phyloP scores from a whole-genome alignment of 345 rosid species.

The Eucalyptus sideroxylon region DNA sequence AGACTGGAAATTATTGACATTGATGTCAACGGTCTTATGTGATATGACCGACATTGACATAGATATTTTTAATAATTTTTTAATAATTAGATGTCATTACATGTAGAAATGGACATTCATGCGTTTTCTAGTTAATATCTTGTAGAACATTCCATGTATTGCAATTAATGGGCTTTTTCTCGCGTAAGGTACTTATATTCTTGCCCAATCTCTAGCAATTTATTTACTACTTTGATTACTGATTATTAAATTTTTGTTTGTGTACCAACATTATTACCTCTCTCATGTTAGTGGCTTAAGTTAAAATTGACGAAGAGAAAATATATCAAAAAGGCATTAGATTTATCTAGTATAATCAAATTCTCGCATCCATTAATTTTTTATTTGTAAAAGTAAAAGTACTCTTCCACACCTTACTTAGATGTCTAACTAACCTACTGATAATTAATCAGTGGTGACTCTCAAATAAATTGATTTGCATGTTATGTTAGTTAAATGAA shows the following conservation, averaged over 20 bases:
- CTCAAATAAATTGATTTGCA: too few relatives aligned
- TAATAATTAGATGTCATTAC: too few relatives aligned
- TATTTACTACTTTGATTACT: not conserved
- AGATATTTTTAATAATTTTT: too few relatives aligned
- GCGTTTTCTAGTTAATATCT: not conserved
- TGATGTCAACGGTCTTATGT: too few relatives aligned
- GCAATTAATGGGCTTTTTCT: not conserved
- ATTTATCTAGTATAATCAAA: too few relatives aligned
- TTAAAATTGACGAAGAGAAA: not conserved
- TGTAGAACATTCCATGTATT: not conserved
- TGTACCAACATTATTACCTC: not conserved
- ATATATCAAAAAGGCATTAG: too few relatives aligned
- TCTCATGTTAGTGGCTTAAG: not conserved
- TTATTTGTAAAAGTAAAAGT: too few relatives aligned
- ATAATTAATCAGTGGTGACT: not conserved
- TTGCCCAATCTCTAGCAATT: not conserved
- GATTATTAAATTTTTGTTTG: not conserved
- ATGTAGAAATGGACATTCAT: not conserved
- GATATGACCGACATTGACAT: accelerated
- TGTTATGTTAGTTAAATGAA: not conserved
- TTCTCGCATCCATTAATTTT: too few relatives aligned
- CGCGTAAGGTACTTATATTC: not conserved
- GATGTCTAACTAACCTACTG: too few relatives aligned
- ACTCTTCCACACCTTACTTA: not conserved
- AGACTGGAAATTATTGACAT: accelerated